Conservation (phyloP, 2,329 filamentous ascomycete genomes). For the Trichoderma aggressivum region DNA sequence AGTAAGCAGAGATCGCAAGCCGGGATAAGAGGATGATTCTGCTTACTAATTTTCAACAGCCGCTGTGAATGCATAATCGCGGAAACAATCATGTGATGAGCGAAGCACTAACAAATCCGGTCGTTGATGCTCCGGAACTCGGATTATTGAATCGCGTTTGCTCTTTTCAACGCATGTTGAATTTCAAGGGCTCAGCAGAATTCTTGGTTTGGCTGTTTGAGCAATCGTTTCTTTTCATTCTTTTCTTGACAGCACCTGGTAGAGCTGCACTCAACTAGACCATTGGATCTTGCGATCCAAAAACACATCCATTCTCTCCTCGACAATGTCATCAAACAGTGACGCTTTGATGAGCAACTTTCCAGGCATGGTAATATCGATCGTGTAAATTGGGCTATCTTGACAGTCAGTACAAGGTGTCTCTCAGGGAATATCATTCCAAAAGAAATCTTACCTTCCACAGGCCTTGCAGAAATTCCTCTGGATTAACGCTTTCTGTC, state of each 20-base stretch:
- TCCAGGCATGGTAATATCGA: neutral
- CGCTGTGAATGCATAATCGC: neutral
- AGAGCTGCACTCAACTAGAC: neutral
- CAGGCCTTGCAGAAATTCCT: neutral
- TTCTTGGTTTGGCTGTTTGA: neutral
- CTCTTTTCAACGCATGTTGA: neutral
- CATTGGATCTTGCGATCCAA: neutral
- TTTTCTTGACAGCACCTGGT: neutral
- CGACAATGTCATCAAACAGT: neutral
- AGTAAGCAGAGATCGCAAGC: neutral
- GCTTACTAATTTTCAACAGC: neutral
- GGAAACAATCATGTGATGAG: neutral
- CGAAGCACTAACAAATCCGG: neutral
- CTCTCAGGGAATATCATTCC: fast-evolving
- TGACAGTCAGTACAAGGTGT: neutral
- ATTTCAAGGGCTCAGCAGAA: neutral
- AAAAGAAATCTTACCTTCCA: neutral
- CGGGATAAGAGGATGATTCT: neutral
- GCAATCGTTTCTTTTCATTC: neutral
- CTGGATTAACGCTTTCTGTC: neutral
- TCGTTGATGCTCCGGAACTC: neutral
- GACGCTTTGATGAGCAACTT: neutral
- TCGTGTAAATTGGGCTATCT: neutral
- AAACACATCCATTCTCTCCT: neutral
- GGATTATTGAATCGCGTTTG: neutral